Percentiles rank a stretch among this genome's conserved stretches.
These are phyloP conservation scores for Hanseniaspora occidentalis DNA, from an alignment of 805 yeast species.

Conservation along the genomic window DNA sequence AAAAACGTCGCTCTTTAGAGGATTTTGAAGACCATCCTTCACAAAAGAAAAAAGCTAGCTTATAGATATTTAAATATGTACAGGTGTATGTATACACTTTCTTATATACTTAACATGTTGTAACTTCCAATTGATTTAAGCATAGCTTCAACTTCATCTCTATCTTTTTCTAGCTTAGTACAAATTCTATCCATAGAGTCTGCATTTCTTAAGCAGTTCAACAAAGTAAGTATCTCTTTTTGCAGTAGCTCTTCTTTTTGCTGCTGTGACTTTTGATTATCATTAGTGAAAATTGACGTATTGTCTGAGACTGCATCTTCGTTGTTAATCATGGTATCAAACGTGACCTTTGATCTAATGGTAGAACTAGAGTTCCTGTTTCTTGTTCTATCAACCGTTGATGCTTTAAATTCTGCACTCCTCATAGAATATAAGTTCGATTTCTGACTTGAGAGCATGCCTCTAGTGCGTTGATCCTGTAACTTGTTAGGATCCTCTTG, in stretches of 20 bases:
- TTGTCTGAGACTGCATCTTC: constrained; percentile 4
- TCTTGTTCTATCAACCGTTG: neutral
- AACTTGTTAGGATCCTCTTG: constrained; percentile 2
- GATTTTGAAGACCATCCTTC: neutral
- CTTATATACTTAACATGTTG: constrained; percentile 30
- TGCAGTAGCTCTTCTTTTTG: constrained; percentile 13
- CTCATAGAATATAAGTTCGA: constrained; percentile 1
- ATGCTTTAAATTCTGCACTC: neutral
- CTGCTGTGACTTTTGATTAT: constrained; percentile 15
- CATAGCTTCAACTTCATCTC: constrained; percentile 39
- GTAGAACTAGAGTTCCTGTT: constrained; percentile 10
- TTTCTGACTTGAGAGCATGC: constrained; percentile 1
- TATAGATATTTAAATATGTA: too few relatives aligned
- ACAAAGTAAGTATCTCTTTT: constrained; percentile 20
- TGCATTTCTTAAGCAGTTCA: constrained; percentile 36
- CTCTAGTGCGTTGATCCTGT: neutral
- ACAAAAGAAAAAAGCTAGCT: neutral
- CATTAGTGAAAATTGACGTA: constrained; percentile 8
- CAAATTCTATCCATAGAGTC: constrained; percentile 57
- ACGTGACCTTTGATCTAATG: constrained; percentile 13
- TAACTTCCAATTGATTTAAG: constrained; percentile 39
- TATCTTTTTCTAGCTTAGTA: constrained; percentile 49
- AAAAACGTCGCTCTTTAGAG: neutral
- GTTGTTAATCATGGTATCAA: constrained; percentile 13
- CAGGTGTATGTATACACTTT: neutral